Evolutionary conservation across 352 stramenopile species (phyloP).

Genomic region (Phytophthora aleatoria): DNA sequence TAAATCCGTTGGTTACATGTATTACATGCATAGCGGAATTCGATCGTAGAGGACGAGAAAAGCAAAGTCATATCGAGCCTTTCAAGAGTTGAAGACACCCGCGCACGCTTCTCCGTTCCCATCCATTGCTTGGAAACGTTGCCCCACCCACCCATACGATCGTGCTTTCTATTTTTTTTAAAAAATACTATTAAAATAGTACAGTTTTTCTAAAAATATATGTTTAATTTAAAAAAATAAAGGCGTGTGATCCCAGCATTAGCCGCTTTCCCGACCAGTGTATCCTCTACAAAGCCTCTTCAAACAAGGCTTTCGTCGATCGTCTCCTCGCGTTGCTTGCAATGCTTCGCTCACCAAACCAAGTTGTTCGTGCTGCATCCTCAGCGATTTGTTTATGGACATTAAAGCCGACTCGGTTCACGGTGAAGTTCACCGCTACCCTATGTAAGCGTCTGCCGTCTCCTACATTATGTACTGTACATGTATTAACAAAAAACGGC

Average conservation of each 20-base stretch:
- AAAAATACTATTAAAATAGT: too few species aligned
- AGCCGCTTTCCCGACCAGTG: conserved; percentile 10
- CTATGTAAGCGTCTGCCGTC: background rate
- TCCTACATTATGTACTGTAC: too few species aligned
- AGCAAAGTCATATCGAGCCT: background rate
- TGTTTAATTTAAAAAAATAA: too few species aligned
- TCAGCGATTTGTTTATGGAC: conserved; percentile 10
- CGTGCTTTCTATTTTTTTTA: background rate
- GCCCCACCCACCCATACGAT: conserved; percentile 7
- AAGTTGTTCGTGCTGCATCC: background rate
- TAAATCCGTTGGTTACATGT: too few species aligned
- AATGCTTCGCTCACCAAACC: background rate
- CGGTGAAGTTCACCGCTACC: background rate
- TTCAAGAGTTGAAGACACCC: conserved; percentile 14
- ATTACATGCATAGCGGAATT: conserved; percentile 4
- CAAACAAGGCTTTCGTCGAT: conserved; percentile 13
- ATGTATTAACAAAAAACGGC: too few species aligned
- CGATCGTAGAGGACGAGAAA: background rate
- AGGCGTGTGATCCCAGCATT: background rate
- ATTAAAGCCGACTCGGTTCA: conserved; percentile 13
- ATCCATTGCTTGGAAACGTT: conserved; percentile 21
- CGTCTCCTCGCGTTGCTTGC: conserved; percentile 4
- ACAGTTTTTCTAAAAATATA: too few species aligned
- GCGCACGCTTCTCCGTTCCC: conserved; percentile 25
- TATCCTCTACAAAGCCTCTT: conserved; percentile 19